These are phyloP conservation scores for Ceratobasidium sp. DNA, from an alignment of 1,284 basidiomycete species.

Conservation along the genomic window DNA sequence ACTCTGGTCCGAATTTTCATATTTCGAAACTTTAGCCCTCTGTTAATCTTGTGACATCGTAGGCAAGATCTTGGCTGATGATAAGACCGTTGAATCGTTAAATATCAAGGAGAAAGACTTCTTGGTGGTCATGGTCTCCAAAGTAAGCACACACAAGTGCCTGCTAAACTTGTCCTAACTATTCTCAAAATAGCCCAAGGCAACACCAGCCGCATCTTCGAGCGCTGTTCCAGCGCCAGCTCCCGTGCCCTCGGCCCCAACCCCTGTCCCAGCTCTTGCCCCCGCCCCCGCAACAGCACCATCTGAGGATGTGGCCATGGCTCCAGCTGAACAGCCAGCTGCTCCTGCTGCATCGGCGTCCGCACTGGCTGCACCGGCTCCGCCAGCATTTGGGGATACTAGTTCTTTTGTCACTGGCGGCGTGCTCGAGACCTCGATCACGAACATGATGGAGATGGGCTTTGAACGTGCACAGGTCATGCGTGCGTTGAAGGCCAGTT, in stretches of 20 bases:
- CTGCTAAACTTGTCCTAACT: not conserved
- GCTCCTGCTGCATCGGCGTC: slow-evolving; percentile 56
- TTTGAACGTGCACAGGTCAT: slow-evolving; percentile 88
- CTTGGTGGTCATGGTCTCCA: slow-evolving; percentile 97
- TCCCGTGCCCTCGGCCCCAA: slow-evolving; percentile 54
- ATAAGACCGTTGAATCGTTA: slow-evolving; percentile 87
- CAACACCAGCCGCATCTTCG: slow-evolving; percentile 54
- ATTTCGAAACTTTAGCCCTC: not conserved
- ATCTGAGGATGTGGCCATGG: slow-evolving; percentile 50
- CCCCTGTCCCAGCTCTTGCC: slow-evolving; percentile 55
- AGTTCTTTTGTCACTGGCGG: slow-evolving; percentile 78
- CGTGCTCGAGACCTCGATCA: slow-evolving; percentile 78
- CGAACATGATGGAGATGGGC: slow-evolving; percentile 94
- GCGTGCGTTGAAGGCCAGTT: slow-evolving; percentile 91
- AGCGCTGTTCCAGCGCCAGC: slow-evolving; percentile 54
- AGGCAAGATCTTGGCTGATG: slow-evolving; percentile 94
- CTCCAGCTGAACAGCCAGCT: slow-evolving; percentile 52
- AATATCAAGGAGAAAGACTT: slow-evolving; percentile 99
- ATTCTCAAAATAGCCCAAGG: slow-evolving; percentile 51
- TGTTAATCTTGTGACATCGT: slow-evolving; percentile 36
- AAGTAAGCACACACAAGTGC: slow-evolving; percentile 65
- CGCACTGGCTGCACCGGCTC: slow-evolving; percentile 51
- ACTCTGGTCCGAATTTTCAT: slow-evolving; percentile 70
- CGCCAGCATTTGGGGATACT: slow-evolving; percentile 60
- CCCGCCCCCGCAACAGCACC: slow-evolving; percentile 54